Percentiles rank a stretch among this genome's conserved stretches.
Conservation (phyloP, 139 green algal genomes). For the Nannochloris sp. region DNA sequence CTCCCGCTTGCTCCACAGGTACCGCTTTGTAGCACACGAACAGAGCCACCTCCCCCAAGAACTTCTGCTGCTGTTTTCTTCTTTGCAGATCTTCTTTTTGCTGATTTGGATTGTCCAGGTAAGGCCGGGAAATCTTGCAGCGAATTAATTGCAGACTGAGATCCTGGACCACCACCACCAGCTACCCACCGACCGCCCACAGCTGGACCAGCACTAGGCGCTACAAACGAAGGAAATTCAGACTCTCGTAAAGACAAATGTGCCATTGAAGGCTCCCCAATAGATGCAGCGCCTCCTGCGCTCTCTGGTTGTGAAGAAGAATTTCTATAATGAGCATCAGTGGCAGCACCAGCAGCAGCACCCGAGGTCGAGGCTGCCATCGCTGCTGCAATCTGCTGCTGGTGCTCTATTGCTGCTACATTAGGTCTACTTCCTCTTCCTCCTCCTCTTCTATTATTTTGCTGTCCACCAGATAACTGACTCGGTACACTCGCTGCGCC, state of each 20-base stretch:
- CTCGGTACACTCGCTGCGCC: slow-evolving; percentile 15
- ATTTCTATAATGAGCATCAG: not conserved
- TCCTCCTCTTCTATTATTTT: too few relatives aligned
- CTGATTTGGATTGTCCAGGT: slow-evolving; percentile 36
- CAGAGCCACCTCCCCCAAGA: slow-evolving; percentile 6
- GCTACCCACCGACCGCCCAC: not conserved
- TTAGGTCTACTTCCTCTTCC: not conserved
- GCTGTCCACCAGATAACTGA: slow-evolving; percentile 6
- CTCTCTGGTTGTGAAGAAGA: not conserved
- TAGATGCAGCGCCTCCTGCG: not conserved
- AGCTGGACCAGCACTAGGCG: not conserved
- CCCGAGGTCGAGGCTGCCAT: not conserved
- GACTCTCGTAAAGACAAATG: not conserved
- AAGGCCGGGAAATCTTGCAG: slow-evolving; percentile 60
- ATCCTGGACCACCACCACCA: not conserved
- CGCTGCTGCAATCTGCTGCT: not conserved
- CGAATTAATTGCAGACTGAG: not conserved
- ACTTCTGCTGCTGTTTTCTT: slow-evolving; percentile 29
- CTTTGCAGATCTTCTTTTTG: slow-evolving; percentile 34
- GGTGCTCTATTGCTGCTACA: not conserved
- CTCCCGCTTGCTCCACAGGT: not conserved
- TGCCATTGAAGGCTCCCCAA: too few relatives aligned
- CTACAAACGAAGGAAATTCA: not conserved
- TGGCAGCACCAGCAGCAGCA: not conserved
- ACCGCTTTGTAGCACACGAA: not conserved